Evolutionary conservation across 306 rosid genomes (phyloP), one percentile per base, ranked within the genome.

Genomic region (Corylus americana): DNA sequence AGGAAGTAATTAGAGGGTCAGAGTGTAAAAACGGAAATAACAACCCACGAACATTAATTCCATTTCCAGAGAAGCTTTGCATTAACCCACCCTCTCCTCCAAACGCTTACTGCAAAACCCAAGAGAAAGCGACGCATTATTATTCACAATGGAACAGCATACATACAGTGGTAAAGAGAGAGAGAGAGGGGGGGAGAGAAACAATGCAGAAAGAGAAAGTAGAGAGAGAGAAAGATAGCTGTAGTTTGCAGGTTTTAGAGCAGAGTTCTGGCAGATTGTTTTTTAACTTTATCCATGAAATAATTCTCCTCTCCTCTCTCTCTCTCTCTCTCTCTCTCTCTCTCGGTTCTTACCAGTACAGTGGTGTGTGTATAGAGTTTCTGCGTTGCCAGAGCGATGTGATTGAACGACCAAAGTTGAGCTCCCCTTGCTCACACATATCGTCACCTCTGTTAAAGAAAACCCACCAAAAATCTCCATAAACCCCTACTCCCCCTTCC

Each of bases 241-340:
- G 86, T 51, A 82, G 82, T 73, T 86, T 90, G 98, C 98, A 93
- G 97, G 95, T 84, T 89, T 76, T 59, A 42, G 77, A 53, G 89
- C 95, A 90, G 91, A 88, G 85, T 70, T 88, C 77, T 92, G 93
- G 79, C 95, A 84, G 90, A 85, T 82, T 79, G 79, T 77, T 87
- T 84, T 81, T 90, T 93, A 91, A 92, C 97, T 89, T 90, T 92
- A 79, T 87, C 67, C 86, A 89, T 87, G 84, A 90, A 93, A 90
- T 90, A 75, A 90, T 93, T 86, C 82, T 74, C 53, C 37, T 73
- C 25, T 29, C 66, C 75, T 55, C 67, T 64, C 79, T 73, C 70
- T 44, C 71, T 69, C 73, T 64, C 79, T 73, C 70, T 44, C 71
- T 69, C 73, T 22, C 22, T 47, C 69, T n/a, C 27, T 67, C 51